Base-by-base conservation (phyloP, 768 basidiomycete genomes). In the Suillus plorans region DNA sequence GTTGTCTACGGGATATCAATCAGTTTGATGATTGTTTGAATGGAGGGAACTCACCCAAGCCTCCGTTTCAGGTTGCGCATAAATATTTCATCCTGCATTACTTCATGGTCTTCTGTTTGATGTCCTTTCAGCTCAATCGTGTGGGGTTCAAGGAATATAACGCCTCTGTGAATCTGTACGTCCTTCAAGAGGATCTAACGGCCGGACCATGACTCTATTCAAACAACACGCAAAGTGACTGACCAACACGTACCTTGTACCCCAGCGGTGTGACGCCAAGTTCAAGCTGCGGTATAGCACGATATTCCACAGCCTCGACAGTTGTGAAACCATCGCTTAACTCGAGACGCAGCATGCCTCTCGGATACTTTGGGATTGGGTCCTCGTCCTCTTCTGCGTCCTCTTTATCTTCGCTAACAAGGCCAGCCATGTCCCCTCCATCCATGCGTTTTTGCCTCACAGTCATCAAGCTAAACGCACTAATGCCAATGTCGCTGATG, bases 211-310 rank as follows among this genome's bases (percentile, higher is more conserved):
- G 57, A 25, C 52, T 58, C 22, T 25, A 58, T 58, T 10, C 25
- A 58, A 45, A 39, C 20, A 20, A 57, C 44, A 61, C 28, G 28
- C 44, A 57, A 14, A 16, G 6, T 5, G 6, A 56, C 16, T 20
- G 16, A 61, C 56, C 25, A 65, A 49, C 31, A 44, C 68, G n/a
- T 12, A 93, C 95, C 82, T 98, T 98, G 71, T 79, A 91, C 10
- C 95, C 95, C 37, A 96, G 78, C 3, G 85, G 85, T 0, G 95
- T 97, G n/a, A 83, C 85, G 8, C 90, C 92, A 20, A 98, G 81
- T 58, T 82, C 81, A 22, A n/a, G n/a, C n/a, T n/a, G n/a, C n/a
- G n/a, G n/a, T n/a, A n/a, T n/a, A n/a, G n/a, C n/a, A n/a, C n/a
- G n/a, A n/a, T n/a, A n/a, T n/a, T n/a, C n/a, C n/a, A n/a, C n/a